Percentiles rank a stretch among this genome's conserved stretches.
Conservation (phyloP, 176 grass and related monocot genomes). For the Eremochloa ophiuroides region DNA sequence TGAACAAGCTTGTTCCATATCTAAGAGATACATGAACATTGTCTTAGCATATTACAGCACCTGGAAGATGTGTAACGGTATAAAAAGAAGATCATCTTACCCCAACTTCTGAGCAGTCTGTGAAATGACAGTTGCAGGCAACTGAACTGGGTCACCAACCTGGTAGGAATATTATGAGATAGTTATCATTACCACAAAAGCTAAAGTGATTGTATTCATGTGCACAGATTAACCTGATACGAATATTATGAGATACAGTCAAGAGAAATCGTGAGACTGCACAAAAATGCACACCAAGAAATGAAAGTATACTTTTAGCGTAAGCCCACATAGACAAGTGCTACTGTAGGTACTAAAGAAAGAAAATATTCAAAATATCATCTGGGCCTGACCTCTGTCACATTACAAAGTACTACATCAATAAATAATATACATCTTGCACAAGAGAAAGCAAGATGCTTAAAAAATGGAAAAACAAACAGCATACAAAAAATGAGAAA, state of each 20-base stretch:
- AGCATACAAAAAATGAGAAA: conserved; percentile 14
- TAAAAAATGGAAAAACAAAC: not conserved
- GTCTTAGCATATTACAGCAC: conserved; percentile 18
- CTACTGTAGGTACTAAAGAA: not conserved
- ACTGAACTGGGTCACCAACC: conserved; percentile 95
- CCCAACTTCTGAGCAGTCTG: conserved; percentile 72
- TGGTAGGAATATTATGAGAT: conserved; percentile 9
- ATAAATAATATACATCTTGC: conserved; percentile 7
- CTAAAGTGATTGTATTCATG: conserved; percentile 11
- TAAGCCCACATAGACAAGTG: conserved; percentile 2
- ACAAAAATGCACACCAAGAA: not conserved
- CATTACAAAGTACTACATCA: conserved; percentile 5
- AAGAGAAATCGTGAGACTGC: conserved; percentile 1
- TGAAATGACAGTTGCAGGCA: conserved; percentile 95
- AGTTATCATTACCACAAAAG: conserved; percentile 17
- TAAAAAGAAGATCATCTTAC: conserved; percentile 39
- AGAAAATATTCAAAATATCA: not conserved
- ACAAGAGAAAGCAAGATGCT: not conserved
- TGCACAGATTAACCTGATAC: not conserved
- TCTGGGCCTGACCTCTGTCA: not conserved
- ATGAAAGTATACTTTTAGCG: not conserved
- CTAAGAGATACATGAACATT: conserved; percentile 39
- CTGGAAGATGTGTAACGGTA: not conserved
- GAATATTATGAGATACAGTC: not conserved
- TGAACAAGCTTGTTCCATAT: conserved; percentile 90